Conservation (phyloP, 148 eudicot genomes). For the Rhododendron ovatum region DNA sequence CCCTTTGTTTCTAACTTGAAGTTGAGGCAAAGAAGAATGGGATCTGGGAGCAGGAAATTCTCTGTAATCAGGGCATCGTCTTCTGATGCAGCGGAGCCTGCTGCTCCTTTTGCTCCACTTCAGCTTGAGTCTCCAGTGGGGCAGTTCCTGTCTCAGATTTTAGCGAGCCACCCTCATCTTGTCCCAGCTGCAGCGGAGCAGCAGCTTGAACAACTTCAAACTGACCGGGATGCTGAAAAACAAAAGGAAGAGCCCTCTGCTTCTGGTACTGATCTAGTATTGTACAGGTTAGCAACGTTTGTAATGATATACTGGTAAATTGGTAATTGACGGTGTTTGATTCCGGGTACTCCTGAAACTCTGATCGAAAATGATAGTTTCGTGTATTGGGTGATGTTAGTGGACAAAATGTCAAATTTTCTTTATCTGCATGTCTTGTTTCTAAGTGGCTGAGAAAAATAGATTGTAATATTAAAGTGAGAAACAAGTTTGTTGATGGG, state of each 20-base stretch:
- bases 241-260: slow-evolving; percentile 61
- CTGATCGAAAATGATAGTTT: background rate
- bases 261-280: slow-evolving; percentile 72
- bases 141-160: slow-evolving; percentile 78
- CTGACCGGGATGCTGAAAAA: slow-evolving; percentile 66
- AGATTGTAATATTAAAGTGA: background rate
- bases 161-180: slow-evolving; percentile 86
- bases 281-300: slow-evolving; percentile 57
- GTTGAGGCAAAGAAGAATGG: slow-evolving; percentile 27
- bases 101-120: slow-evolving; percentile 73
- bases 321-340: background rate
- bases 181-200: slow-evolving; percentile 93
- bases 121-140: slow-evolving; percentile 90
- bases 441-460: background rate
- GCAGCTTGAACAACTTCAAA: slow-evolving; percentile 92
- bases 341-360: background rate
- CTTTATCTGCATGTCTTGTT: background rate
- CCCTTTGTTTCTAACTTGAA: slow-evolving; percentile 23
- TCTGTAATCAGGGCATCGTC: slow-evolving; percentile 59
- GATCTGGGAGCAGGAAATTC: slow-evolving; percentile 28
- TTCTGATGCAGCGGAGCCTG: slow-evolving; percentile 44
- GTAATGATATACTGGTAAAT: background rate
- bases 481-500: background rate
- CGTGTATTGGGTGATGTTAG: background rate
- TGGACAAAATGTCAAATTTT: background rate